These are phyloP conservation scores for Scleroderma bovista DNA, from an alignment of 768 basidiomycete genomes.

Conservation along the genomic window DNA sequence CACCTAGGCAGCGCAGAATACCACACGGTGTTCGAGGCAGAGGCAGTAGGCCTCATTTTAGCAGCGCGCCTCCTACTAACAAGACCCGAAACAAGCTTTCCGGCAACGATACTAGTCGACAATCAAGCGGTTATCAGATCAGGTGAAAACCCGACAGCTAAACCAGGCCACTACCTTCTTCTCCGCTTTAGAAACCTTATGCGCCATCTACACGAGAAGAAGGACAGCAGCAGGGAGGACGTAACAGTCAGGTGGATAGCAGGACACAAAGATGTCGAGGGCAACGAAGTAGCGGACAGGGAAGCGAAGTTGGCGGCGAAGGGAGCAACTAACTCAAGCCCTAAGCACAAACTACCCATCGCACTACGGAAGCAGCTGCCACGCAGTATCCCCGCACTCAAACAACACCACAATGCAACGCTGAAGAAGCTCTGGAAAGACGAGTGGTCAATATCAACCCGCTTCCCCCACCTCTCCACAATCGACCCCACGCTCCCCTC, in stretches of 20 bases:
- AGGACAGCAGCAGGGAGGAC: neutral
- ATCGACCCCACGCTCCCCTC: neutral
- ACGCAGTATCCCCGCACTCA: neutral
- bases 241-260: neutral
- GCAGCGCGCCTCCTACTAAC: conserved; percentile 6
- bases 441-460: neutral
- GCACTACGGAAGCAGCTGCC: neutral
- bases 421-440: too few species aligned
- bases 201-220: neutral
- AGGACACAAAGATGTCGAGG: neutral
- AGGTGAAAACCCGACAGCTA: neutral
- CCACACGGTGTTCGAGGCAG: conserved; percentile 12
- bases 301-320: neutral
- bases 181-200: too few species aligned
- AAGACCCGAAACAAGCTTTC: neutral
- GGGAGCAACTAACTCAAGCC: neutral
- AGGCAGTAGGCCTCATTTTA: conserved; percentile 7
- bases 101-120: conserved; percentile 6
- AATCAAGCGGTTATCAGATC: conserved; percentile 12
- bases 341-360: neutral
- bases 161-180: neutral
- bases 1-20: conserved; percentile 2
- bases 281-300: neutral
- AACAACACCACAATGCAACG: too few species aligned
- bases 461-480: neutral